A percentile compares a stretch with the other conserved stretches of the same genome.
Conservation (phyloP, 805 yeast species). For the Schwanniomyces occidentalis region DNA sequence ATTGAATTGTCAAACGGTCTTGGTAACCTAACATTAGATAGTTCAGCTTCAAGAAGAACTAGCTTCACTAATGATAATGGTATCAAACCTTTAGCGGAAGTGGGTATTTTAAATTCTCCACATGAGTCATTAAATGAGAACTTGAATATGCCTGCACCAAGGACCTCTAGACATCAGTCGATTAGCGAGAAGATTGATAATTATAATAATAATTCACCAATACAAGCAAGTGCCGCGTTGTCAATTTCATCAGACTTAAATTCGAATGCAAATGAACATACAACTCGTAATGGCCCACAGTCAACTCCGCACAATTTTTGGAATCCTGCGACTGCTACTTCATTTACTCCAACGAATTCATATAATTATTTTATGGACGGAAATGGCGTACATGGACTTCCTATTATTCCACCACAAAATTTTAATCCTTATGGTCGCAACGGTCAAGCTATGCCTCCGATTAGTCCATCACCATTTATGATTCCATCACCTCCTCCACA, state of each 20-base stretch:
- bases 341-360: conserved; percentile 51
- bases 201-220: conserved; percentile 48
- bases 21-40: conserved; percentile 35
- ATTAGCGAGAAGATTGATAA: conserved; percentile 65
- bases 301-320: conserved; percentile 45
- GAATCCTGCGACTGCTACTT: conserved; percentile 65
- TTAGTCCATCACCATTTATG: conserved; percentile 40
- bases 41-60: conserved; percentile 46
- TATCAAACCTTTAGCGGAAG: conserved; percentile 18
- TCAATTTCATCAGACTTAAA: conserved; percentile 30
- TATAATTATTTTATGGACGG: conserved; percentile 29
- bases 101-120: conserved; percentile 25
- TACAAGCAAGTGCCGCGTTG: conserved; percentile 42
- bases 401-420: conserved; percentile 20
- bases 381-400: conserved; percentile 17
- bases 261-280: conserved; percentile 10
- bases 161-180: conserved; percentile 49
- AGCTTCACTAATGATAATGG: conserved; percentile 41
- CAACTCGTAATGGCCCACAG: conserved; percentile 6
- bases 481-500: conserved; percentile 35
- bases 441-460: conserved; percentile 32
- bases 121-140: conserved; percentile 45
- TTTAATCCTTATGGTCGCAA: conserved; percentile 35
- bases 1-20: conserved; percentile 51
- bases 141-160: conserved; percentile 35